Evolutionary conservation across 352 stramenopile genomes (phyloP).

Genomic region (Phytophthora foliorum): DNA sequence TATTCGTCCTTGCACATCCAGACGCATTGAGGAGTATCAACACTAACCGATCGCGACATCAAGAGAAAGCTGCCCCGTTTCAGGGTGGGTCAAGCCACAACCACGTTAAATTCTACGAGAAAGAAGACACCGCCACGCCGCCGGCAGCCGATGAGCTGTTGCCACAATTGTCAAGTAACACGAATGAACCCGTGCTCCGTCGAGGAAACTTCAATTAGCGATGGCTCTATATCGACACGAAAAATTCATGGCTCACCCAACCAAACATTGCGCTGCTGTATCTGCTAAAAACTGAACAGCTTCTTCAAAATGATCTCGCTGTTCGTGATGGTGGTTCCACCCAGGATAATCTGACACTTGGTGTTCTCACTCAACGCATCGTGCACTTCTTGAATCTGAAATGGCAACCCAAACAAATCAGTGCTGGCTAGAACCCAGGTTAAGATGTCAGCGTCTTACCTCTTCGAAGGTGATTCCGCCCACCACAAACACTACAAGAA

Average conservation of each 20-base stretch:
- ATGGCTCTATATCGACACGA: conserved; percentile 19
- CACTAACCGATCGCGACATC: conserved; percentile 16
- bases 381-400: conserved; percentile 74
- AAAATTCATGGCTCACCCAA: background rate
- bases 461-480: conserved; percentile 85
- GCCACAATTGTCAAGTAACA: conserved; percentile 14
- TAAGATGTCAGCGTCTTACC: conserved; percentile 24
- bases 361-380: conserved; percentile 58
- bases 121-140: background rate
- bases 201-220: conserved; percentile 20
- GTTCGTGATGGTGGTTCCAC: conserved; percentile 81
- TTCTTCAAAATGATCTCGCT: conserved; percentile 70
- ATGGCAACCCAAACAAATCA: conserved; percentile 10
- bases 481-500: conserved; percentile 80
- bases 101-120: conserved; percentile 22
- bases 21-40: conserved; percentile 28
- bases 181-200: conserved; percentile 7
- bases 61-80: conserved; percentile 10
- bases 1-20: conserved; percentile 71
- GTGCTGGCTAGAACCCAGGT: background rate
- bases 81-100: conserved; percentile 11
- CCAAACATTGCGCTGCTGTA: background rate
- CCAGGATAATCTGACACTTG: conserved; percentile 73
- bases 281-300: conserved; percentile 48
- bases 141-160: conserved; percentile 10